Evolutionary conservation across 345 rosid genomes (phyloP), one percentile per base, ranked within the genome.

Genomic region (Linum tenue): DNA sequence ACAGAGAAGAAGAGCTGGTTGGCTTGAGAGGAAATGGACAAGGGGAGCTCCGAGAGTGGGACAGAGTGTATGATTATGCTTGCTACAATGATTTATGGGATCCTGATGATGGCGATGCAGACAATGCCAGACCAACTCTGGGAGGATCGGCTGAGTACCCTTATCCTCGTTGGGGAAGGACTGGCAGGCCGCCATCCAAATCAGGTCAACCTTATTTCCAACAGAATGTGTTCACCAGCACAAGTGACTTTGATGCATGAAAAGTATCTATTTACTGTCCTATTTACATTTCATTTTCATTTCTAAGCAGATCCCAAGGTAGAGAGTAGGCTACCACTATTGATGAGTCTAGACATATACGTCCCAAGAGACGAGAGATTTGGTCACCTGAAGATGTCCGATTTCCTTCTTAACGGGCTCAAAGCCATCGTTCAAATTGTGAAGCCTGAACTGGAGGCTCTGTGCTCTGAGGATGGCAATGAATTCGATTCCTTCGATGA

Each of bases 81-180:
- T 70, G 40, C 62, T 82, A 77, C 74, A 82, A 76, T 22, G 83
- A 82, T 64, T 42, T 82, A 68, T 81, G 81, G 1, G 67, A 79
- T 62, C 85, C 83, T 15, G 83, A 77, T 37, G 70, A 68, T 57
- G 79, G 72, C 55, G 31, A 22, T 22, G 48, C 65, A 1, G 39
- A 68, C n/a, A 67, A 64, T 67, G 79, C 62, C 44, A 76, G 82
- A 55, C 79, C 82, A 2, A 59, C 76, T 67, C 82, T 81, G 41
- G 31, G 31, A 22, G 31, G 31, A 9, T 79, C 85, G 4, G 0
- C 67, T 14, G 65, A 78, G 36, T 73, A 72, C 37, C 84, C 84
- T 48, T 81, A 78, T 66, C 84, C 84, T 64, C 76, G 84, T 37
- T 70, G 84, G 41, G 82, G 79, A 56, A 81, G 84, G 65, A 81